Percentiles rank a stretch among this genome's conserved stretches.
phyloP scores from a whole-genome alignment of 202 grass and related monocot genomes.

The Schoenoplectus triqueter region DNA sequence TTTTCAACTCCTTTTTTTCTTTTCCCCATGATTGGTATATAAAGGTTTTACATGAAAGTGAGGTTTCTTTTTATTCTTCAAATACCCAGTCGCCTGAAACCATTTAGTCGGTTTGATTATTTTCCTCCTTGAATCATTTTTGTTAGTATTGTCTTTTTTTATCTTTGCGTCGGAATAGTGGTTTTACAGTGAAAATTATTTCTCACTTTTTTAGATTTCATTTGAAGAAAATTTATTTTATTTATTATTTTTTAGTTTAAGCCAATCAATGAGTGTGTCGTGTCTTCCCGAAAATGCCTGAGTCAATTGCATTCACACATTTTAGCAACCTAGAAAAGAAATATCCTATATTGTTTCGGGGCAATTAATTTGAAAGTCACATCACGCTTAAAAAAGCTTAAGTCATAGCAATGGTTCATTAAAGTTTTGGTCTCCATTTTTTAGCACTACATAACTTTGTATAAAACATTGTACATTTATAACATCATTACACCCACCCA shows the following conservation, averaged over 20 bases:
- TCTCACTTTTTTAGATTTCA: neutral
- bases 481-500: neutral
- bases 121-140: neutral
- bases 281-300: neutral
- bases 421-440: neutral
- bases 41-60: neutral
- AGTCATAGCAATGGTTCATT: constrained; percentile 6
- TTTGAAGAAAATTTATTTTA: neutral
- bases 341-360: neutral
- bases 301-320: neutral
- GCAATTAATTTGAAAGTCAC: constrained; percentile 24
- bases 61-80: neutral
- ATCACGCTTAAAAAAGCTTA: constrained; percentile 16
- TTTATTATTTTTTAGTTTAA: neutral
- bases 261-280: neutral
- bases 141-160: neutral
- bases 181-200: neutral
- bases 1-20: constrained; percentile 23
- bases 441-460: constrained; percentile 17
- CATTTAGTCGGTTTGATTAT: neutral
- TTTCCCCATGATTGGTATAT: neutral
- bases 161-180: neutral
- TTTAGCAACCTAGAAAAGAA: neutral
- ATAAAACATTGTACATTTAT: constrained; percentile 11
- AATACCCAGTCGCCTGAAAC: neutral